Base-by-base conservation (phyloP, 1,139 yeast species). In the Hemisphaericaspora lyxosophila region DNA sequence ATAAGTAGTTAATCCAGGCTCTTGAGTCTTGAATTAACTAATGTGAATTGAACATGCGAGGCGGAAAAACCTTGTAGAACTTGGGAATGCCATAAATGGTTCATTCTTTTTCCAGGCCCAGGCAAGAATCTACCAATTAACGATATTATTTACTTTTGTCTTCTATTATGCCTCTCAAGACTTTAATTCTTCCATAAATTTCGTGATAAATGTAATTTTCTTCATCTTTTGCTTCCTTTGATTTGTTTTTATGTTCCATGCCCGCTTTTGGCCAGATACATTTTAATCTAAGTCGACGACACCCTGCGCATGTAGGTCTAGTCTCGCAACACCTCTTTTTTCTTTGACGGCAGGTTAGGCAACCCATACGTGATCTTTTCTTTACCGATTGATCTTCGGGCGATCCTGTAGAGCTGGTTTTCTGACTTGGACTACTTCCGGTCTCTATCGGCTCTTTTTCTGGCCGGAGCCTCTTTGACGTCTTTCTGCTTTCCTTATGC, bases 161-260 rank as follows among this genome's bases (percentile, higher is more conserved):
- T 49, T 76, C 80, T 19, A 80, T 82, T 16, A 80, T 77, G 2
- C 85, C 85, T 42, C 85, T 64, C 28, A 79, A 60, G 8, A 80
- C 80, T 55, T 77, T 79, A 46, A 80, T 79, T 43, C 71, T 72
- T 8, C 85, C 85, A 49, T 71, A 78, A 22, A 70, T 60, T 39
- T 76, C 79, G 51, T 80, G 78, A 31, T 69, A 62, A 19, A 62
- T 70, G 44, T 70, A 68, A 40, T 70, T 71, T 42, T 72, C 79
- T 39, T 64, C 75, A 28, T 63, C 61, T 49, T 71, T 72, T n/a
- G 65, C 64, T 38, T 71, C 75, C 53, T 72, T 74, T 18, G 74
- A 70, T 51, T 70, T 69, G 44, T 70, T 70, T 51, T 69, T 70
- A 46, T 67, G 73, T 50, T 70, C 76, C 4, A 73, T 68, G 15